Percentiles rank a stretch among this genome's conserved stretches.
Conservation (phyloP, 2,329 filamentous ascomycete species). For the Rhinocladiella similis region DNA sequence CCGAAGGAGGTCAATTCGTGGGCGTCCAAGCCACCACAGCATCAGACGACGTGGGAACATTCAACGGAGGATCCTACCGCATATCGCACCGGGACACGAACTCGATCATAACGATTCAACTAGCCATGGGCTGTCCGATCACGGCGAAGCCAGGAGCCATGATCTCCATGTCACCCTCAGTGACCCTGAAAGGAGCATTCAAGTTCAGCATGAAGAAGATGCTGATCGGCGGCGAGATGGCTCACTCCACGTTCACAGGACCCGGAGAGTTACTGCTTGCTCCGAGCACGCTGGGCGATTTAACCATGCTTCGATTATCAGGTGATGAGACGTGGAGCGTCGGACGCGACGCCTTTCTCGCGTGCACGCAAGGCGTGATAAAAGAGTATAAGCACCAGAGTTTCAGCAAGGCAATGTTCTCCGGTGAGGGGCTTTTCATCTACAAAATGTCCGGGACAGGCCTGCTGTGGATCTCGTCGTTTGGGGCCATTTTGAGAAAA, state of each 20-base stretch:
- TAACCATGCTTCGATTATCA: constrained; percentile 73
- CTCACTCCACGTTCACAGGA: constrained; percentile 77
- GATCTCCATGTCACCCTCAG: constrained; percentile 90
- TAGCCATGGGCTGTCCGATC: constrained; percentile 85
- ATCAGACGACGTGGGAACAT: constrained; percentile 87
- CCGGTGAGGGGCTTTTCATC: constrained; percentile 86
- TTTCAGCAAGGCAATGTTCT: constrained; percentile 88
- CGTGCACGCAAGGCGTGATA: constrained; percentile 79
- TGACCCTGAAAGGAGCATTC: constrained; percentile 77
- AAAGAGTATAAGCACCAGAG: constrained; percentile 86
- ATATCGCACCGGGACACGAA: constrained; percentile 92
- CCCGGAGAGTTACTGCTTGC: constrained; percentile 88
- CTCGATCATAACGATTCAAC: constrained; percentile 81
- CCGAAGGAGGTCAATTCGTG: constrained; percentile 58
- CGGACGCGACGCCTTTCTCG: constrained; percentile 83
- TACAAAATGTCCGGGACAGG: constrained; percentile 82
- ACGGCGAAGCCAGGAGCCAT: constrained; percentile 80
- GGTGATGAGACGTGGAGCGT: constrained; percentile 77
- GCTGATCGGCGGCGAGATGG: constrained; percentile 77
- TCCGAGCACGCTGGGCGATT: constrained; percentile 77
- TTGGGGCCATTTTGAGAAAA: constrained; percentile 93
- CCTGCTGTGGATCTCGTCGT: constrained; percentile 85
- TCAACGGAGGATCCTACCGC: constrained; percentile 92
- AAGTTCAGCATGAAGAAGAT: constrained; percentile 92
- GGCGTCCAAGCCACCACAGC: constrained; percentile 58